Base-by-base conservation (phyloP, 257 asterid genomes). In the Ballota nigra region DNA sequence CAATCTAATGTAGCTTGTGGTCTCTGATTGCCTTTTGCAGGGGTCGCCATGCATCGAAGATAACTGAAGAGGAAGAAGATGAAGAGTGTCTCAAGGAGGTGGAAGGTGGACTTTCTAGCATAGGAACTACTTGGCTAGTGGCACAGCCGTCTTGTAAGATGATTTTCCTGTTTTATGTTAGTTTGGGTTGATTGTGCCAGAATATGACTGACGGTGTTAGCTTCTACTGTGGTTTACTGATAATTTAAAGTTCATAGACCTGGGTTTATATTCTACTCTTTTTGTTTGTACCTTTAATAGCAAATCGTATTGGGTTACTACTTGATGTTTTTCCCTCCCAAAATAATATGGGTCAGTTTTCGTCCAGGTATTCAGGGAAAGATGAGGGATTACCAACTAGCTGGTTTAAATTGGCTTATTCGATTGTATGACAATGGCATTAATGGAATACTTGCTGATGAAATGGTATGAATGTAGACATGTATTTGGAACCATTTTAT, bases 361-460 rank as follows among this genome's bases (percentile, higher is more conserved):
- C 2, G 43, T 74, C 56, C 86, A 95, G 99, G 99, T 76, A 95
- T 95, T 76, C 97, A 95, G 66, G 99, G 99, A 59, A 95, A 95
- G 94, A 95, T 95, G 99, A 87, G 98, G 79, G 99, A 95, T 80
- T 95, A 95, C 84, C 99, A 95, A 73, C 91, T 95, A 77, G 99
- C 99, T 86, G 98, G 99, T 63, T 79, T 95, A 75, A 95, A 95
- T 77, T 95, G 99, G 99, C 78, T 95, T 69, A 95, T 95, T 80
- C 81, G 99, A 60, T 83, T 95, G 74, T 95, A 95, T 79, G 99
- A 95, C 82, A 95, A 95, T 83, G 99, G 99, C 73, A 95, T 95
- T 40, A 95, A 95, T 80, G 99, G 99, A 43, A 95, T 95, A 55
- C 98, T 95, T 76, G 98, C 99, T 26, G 99, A 95, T 83, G 98